Evolutionary conservation across 495 filamentous ascomycete species (phyloP).

Genomic region (Sphaerosporella brunnea): DNA sequence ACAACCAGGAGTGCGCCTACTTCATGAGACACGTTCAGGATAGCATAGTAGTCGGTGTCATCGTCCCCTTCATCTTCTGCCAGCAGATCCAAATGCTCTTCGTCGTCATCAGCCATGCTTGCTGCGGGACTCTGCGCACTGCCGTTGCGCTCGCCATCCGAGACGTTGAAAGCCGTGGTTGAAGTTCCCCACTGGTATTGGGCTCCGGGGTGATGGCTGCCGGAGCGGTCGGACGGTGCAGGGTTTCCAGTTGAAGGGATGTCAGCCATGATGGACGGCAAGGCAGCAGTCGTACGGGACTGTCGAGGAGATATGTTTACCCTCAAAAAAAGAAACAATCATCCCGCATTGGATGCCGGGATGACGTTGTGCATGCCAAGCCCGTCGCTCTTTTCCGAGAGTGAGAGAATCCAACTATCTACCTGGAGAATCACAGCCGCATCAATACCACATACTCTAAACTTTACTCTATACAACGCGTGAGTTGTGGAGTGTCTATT

Average conservation of each 20-base stretch:
- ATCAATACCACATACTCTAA: too few species aligned
- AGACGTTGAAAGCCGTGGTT: too few species aligned
- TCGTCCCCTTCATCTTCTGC: constrained; percentile 9
- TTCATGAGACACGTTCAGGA: constrained; percentile 16
- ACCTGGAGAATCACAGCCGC: too few species aligned
- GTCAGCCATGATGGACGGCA: constrained; percentile 4
- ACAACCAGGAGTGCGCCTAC: too few species aligned
- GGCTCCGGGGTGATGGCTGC: neutral
- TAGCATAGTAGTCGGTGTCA: constrained; percentile 20
- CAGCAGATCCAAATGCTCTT: constrained; percentile 13
- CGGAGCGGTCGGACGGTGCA: neutral
- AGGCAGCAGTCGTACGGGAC: neutral
- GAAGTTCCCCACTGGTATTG: neutral
- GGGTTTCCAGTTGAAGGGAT: constrained; percentile 8
- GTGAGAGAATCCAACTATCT: too few species aligned
- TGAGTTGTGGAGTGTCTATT: too few species aligned
- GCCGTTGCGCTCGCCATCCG: too few species aligned
- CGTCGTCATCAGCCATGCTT: neutral
- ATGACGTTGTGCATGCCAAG: neutral
- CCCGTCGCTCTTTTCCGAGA: too few species aligned
- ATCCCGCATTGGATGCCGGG: neutral
- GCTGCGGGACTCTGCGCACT: neutral
- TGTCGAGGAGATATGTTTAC: too few species aligned
- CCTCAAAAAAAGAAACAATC: neutral
- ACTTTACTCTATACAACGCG: too few species aligned